phyloP scores from a whole-genome alignment of 306 rosid species.

The Phaseolus lunatus region DNA sequence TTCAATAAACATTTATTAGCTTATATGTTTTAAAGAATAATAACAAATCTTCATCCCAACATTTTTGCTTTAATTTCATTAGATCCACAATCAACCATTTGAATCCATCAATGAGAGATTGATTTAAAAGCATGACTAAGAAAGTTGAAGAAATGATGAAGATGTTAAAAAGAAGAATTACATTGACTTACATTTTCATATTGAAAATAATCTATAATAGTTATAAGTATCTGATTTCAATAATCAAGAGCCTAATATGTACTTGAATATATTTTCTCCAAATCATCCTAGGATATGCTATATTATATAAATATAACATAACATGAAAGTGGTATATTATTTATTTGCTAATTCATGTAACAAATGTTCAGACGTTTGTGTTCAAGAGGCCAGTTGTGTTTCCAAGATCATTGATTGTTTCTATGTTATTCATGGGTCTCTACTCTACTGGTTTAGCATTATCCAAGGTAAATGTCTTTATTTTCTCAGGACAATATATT shows the following conservation, averaged over 20 bases:
- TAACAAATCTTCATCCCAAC: neutral
- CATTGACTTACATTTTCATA: no score
- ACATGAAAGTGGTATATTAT: no score
- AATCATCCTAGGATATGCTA: no score
- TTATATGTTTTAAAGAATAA: neutral
- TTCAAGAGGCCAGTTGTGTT: neutral
- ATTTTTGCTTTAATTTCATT: no score
- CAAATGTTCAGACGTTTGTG: neutral
- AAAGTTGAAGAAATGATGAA: neutral
- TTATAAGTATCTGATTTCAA: no score
- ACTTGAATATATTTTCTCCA: no score
- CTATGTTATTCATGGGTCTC: neutral
- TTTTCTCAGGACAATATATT: neutral
- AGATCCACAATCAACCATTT: no score
- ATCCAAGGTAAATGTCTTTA: neutral
- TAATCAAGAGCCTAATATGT: no score
- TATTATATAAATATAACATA: no score
- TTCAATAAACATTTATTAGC: neutral
- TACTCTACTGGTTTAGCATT: neutral
- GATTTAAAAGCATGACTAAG: no score
- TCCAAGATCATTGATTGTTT: neutral
- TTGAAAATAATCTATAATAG: neutral
- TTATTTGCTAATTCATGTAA: neutral
- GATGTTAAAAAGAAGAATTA: neutral
- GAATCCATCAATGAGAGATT: no score